phyloP scores from a whole-genome alignment of 345 rosid species.

The Eucalyptus cloeziana region DNA sequence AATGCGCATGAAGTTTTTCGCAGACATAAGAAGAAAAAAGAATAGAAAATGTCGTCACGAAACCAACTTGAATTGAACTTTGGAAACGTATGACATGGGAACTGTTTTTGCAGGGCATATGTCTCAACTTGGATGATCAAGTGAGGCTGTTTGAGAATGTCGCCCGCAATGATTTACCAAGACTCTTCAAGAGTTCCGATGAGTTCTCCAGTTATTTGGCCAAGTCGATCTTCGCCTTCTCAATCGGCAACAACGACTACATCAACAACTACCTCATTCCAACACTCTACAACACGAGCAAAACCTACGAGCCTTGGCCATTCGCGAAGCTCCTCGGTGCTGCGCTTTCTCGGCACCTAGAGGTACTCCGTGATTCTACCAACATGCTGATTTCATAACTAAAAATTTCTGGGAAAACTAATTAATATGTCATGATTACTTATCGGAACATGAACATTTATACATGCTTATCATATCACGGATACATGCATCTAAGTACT shows the following conservation, averaged over 20 bases:
- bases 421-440: background rate
- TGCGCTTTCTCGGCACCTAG: background rate
- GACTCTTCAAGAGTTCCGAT: background rate
- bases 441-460: background rate
- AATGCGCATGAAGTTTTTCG: background rate
- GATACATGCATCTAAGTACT: background rate
- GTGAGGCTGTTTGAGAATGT: constrained; percentile 11
- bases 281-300: background rate
- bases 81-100: background rate
- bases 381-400: background rate
- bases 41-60: background rate
- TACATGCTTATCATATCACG: background rate
- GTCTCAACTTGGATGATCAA: constrained; percentile 26
- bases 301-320: background rate
- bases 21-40: background rate
- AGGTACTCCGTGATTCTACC: background rate
- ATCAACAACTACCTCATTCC: constrained; percentile 1
- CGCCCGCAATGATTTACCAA: background rate
- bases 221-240: constrained; percentile 14
- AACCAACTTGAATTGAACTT: background rate
- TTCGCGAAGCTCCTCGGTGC: constrained; percentile 11
- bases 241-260: constrained; percentile 33
- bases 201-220: constrained; percentile 5
- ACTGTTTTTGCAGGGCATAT: constrained; percentile 14
- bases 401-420: background rate